phyloP scores from a whole-genome alignment of 306 rosid genomes.

The Ochetophila trinervis region DNA sequence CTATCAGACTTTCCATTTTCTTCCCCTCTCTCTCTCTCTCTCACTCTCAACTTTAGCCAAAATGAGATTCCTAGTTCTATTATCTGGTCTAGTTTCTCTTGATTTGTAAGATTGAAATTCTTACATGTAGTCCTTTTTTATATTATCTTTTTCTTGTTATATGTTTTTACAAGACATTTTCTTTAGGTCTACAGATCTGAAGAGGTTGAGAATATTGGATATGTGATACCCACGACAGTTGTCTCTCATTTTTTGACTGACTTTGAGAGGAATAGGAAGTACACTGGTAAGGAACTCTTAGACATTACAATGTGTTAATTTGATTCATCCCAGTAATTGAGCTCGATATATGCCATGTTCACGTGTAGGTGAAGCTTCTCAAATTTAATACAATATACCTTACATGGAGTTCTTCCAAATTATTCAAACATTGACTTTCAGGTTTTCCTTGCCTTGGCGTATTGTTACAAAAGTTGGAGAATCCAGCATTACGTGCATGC shows the following conservation, averaged over 20 bases:
- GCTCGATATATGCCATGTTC: not conserved
- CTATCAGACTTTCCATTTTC: constrained; percentile 19
- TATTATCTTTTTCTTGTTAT: constrained; percentile 13
- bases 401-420: constrained; percentile 12
- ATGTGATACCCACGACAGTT: constrained; percentile 93
- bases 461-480: constrained; percentile 93
- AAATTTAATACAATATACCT: not conserved
- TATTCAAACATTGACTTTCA: constrained; percentile 25
- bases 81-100: constrained; percentile 14
- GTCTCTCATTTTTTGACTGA: constrained; percentile 94
- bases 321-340: no score
- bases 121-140: not conserved
- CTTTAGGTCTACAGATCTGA: constrained; percentile 97
- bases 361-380: not conserved
- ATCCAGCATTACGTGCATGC: constrained; percentile 83
- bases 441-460: constrained; percentile 97
- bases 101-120: not conserved
- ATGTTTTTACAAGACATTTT: constrained; percentile 49
- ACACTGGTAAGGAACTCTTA: constrained; percentile 69
- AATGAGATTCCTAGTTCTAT: constrained; percentile 10
- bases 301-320: not conserved
- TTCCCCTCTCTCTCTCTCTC: not conserved
- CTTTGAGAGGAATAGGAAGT: constrained; percentile 80
- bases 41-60: not conserved
- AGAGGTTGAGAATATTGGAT: constrained; percentile 99